Base-by-base conservation (phyloP, 2,329 filamentous ascomycete species). In the Triangularia setosa region DNA sequence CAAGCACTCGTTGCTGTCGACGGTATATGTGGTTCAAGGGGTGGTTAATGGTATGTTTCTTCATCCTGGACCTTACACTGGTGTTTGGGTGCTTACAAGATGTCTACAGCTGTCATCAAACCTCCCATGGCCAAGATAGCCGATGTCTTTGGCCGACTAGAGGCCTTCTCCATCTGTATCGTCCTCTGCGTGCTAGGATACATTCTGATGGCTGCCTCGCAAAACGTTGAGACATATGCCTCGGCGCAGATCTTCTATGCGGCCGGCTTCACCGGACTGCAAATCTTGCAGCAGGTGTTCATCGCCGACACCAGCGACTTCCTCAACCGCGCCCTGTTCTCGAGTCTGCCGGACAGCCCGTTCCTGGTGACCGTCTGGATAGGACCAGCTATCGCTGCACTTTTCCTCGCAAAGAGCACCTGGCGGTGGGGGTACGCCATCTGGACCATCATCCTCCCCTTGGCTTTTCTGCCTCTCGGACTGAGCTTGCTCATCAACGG, bases 381-480 rank as follows among this genome's bases (percentile, higher is more conserved):
- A 40, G 87, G 86, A 1, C 80, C 84, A 2, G 75, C 80, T 60
- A 78, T 87, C 28, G 83, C 80, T 1, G 75, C 78, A 1, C 75
- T 72, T 27, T 79, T 87, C 35, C 73, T 86, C 2, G 73, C 75
- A 9, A 73, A 74, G 12, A 73, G 79, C 1, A 79, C 74, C n/a
- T 88, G 86, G 86, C 77, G 85, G 72, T 87, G 84, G 84, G 85
- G 84, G 6, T 87, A 87, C 69, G 86, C 80, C 30, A 84, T 88
- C 68, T 89, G 84, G 84, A 81, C 82, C 8, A 79, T 89, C 58
- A 78, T 88, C n/a, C 73, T 87, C 2, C 86, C 86, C 9, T 70
- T 83, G 0, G 79, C 80, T 12, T 87, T 85, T 64, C 71, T 84
- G 1, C 85, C 86, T 0, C 75, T 88, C 3, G 79, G 81, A 3